phyloP scores from a whole-genome alignment of 805 yeast species.

The Sugiyamaella floridensis region DNA sequence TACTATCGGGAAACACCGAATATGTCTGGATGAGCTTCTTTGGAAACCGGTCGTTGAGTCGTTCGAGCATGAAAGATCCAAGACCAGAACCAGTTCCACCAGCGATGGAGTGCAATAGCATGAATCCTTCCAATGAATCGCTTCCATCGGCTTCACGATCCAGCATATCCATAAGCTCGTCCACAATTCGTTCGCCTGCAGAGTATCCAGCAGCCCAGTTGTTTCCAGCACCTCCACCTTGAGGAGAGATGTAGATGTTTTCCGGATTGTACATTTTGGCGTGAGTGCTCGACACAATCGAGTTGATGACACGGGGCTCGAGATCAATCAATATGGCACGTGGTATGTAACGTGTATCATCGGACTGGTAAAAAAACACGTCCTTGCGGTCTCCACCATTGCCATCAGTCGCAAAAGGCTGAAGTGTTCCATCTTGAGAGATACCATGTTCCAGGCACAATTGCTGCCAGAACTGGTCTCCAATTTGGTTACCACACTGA shows the following conservation, averaged over 20 bases:
- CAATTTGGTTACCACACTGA: slow-evolving; percentile 96
- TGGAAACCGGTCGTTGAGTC: slow-evolving; percentile 69
- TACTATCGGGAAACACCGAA: slow-evolving; percentile 75
- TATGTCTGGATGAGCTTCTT: slow-evolving; percentile 80
- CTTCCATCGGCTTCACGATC: slow-evolving; percentile 87
- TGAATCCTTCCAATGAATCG: slow-evolving; percentile 85
- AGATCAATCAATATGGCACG: slow-evolving; percentile 78
- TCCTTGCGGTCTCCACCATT: slow-evolving; percentile 64
- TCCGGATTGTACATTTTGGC: slow-evolving; percentile 74
- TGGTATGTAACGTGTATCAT: slow-evolving; percentile 75
- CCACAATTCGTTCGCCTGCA: slow-evolving; percentile 61
- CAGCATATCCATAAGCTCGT: slow-evolving; percentile 70
- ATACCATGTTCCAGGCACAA: slow-evolving; percentile 84
- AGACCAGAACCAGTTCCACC: slow-evolving; percentile 99
- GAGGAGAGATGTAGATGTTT: slow-evolving; percentile 68
- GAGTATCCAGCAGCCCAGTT: slow-evolving; percentile 90
- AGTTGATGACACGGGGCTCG: slow-evolving; percentile 76
- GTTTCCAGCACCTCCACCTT: slow-evolving; percentile 92
- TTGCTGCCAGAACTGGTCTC: slow-evolving; percentile 88
- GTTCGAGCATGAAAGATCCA: slow-evolving; percentile 76
- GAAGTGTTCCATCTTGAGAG: slow-evolving; percentile 49
- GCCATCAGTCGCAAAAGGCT: slow-evolving; percentile 31
- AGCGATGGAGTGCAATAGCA: slow-evolving; percentile 87
- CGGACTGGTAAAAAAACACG: slow-evolving; percentile 73
- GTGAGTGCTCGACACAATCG: slow-evolving; percentile 44